Evolutionary conservation across 768 basidiomycete species (phyloP), one percentile per base, ranked within the genome.

Genomic region (Suillus lakei): DNA sequence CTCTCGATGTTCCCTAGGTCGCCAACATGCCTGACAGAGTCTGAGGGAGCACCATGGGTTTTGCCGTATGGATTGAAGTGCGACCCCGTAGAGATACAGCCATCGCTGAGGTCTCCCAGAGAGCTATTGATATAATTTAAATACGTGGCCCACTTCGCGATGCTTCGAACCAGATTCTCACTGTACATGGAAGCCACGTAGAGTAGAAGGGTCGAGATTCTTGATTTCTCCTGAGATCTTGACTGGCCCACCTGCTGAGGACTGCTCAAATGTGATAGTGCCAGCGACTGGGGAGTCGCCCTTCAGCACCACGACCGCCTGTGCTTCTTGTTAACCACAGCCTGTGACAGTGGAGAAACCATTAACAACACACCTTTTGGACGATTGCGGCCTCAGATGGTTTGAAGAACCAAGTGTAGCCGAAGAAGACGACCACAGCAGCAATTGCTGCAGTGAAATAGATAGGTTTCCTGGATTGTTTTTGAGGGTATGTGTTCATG

Each of bases 161-260:
- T 13, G 5, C n/a, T 23, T 23, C 12, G 5, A 30, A 51, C 26
- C 16, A 4, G 6, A 30, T 23, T 80, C 89, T 64, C 68, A 92
- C 91, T 95, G 93, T 64, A 95, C 79, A 77, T 95, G 93, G 80
- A 94, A 92, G 6, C 93, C 93, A 41, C 88, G 85, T 65, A 81
- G 73, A 5, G 88, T 81, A 58, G 82, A 82, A 5, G 87, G 80
- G 67, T 86, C 83, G 53, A 95, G 82, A 66, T 84, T 85, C 64
- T 78, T 81, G 67, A 95, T 79, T 61, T 85, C 81, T 32, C 91
- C 91, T 12, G 84, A 84, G 46, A 95, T 77, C 16, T 78, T 85
- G 58, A 92, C 89, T 30, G 87, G 83, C 3, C 82, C 84, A 62
- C 72, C 73, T 66, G 76, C 74, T 21, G 79, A 73, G 3, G 79